A percentile compares a stretch with the other conserved stretches of the same genome.
These are phyloP conservation scores for Torulaspora indica DNA, from an alignment of 805 yeast species.

Conservation along the genomic window DNA sequence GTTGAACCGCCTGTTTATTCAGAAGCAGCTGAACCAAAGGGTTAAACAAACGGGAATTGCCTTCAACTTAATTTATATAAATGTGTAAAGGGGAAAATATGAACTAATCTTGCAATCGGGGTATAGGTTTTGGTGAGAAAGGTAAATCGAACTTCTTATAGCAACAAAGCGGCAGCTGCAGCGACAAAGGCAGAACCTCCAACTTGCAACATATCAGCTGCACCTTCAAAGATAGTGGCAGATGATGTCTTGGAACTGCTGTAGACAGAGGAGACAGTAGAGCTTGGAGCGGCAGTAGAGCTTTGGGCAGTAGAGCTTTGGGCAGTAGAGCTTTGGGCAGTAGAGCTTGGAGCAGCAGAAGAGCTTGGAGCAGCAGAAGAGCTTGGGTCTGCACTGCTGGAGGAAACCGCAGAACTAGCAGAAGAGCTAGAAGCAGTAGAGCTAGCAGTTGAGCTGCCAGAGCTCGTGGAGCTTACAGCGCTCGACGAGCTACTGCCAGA, in stretches of 20 bases:
- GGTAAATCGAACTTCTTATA: constrained; percentile 11
- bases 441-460: constrained; percentile 25
- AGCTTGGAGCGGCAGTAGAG: constrained; percentile 37
- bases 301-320: constrained; percentile 44
- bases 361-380: constrained; percentile 34
- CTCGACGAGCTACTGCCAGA: constrained; percentile 36
- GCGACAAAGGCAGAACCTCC: constrained; percentile 24
- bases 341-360: constrained; percentile 31
- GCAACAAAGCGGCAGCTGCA: constrained; percentile 30
- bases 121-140: constrained; percentile 3
- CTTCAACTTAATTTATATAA: constrained; percentile 2
- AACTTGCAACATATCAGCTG: constrained; percentile 27
- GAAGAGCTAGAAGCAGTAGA: constrained; percentile 4
- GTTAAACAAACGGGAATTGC: constrained; percentile 1
- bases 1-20: constrained; percentile 29
- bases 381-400: constrained; percentile 36
- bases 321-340: constrained; percentile 32
- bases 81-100: constrained; percentile 2
- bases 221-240: constrained; percentile 52
- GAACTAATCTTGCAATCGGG: constrained; percentile 4
- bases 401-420: constrained; percentile 32
- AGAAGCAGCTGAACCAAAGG: constrained; percentile 8
- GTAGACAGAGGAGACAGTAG: constrained; percentile 37
- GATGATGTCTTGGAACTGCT: not conserved
- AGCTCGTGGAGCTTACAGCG: constrained; percentile 28